Evolutionary conservation across 1,284 basidiomycete species (phyloP), one percentile per base, ranked within the genome.

Genomic region (Quambalaria eucalypti): DNA sequence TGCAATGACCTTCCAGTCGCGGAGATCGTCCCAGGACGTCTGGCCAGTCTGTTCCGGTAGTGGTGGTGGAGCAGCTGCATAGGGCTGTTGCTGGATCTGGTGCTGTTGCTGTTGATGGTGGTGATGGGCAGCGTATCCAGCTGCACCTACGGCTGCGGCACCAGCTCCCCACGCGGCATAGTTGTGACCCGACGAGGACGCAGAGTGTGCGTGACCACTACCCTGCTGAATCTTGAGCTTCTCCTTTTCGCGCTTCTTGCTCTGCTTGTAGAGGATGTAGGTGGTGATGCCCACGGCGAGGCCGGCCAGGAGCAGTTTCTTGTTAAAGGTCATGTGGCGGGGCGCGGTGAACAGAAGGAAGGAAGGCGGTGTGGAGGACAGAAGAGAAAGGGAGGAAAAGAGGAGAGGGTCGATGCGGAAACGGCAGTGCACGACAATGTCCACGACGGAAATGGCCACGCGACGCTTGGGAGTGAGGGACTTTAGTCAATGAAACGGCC

Each of bases 251-350:
- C 66, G 49, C 50, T 68, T 68, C 60, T 70, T 68, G 51, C 57
- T 60, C 9, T 53, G 51, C 50, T 58, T 57, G 54, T 68, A 70
- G 23, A 68, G 59, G 56, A 64, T 64, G 51, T 57, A 63, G 0
- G 64, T 56, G 7, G 65, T 61, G n/a, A 65, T 56, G 44, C 68
- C 68, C 33, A 65, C 61, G 7, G 64, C 66, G 30, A 70, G 56
- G 40, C 68, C 68, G 59, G 62, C 66, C 36, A 70, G 23, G 36
- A 70, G 38, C 40, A 70, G 65, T 55, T 69, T 67, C 57, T 60
- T 61, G 57, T 69, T 67, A 54, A 69, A 67, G 31, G 59, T 61
- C 66, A 69, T 69, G 29, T 46, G 28, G 29, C 14, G 25, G 9
- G 2, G 26, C 12, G 16, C 48, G 14, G 3, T 49, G 28, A 21